These are phyloP conservation scores for Schwanniomyces vanrijiae DNA, from an alignment of 805 yeast species.

Conservation along the genomic window DNA sequence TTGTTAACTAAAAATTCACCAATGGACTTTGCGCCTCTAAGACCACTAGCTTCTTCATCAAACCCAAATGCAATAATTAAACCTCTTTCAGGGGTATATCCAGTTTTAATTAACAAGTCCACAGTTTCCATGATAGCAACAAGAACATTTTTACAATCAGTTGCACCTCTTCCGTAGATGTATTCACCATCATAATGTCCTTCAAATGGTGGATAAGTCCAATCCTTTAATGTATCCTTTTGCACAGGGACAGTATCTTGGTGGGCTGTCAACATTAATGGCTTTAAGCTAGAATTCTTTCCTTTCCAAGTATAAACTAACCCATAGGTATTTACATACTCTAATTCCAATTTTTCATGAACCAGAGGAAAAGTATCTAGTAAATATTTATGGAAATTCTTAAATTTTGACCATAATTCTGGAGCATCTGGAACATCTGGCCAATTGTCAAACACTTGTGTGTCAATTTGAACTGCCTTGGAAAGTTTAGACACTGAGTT, in stretches of 20 bases:
- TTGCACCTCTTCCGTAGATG: slow-evolving; percentile 77
- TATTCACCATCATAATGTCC: slow-evolving; percentile 60
- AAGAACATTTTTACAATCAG: slow-evolving; percentile 73
- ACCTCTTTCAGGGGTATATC: slow-evolving; percentile 59
- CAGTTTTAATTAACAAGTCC: slow-evolving; percentile 54
- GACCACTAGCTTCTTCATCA: slow-evolving; percentile 76
- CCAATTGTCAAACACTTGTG: slow-evolving; percentile 57
- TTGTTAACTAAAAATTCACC: slow-evolving; percentile 46
- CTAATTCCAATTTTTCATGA: slow-evolving; percentile 47
- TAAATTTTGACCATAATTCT: slow-evolving; percentile 41
- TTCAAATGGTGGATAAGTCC: slow-evolving; percentile 67
- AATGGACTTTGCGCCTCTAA: slow-evolving; percentile 57
- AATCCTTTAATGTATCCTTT: slow-evolving; percentile 50
- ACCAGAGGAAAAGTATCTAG: slow-evolving; percentile 54
- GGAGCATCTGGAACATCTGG: slow-evolving; percentile 51
- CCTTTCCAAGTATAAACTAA: slow-evolving; percentile 67
- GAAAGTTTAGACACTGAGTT: slow-evolving; percentile 45
- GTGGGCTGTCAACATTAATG: slow-evolving; percentile 70
- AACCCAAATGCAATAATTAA: slow-evolving; percentile 67
- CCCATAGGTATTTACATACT: slow-evolving; percentile 61
- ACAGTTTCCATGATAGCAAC: slow-evolving; percentile 66
- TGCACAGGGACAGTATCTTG: slow-evolving; percentile 82
- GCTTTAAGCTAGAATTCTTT: slow-evolving; percentile 50
- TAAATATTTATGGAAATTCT: slow-evolving; percentile 52
- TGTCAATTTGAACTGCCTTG: slow-evolving; percentile 63